These are phyloP conservation scores for Sporothrix schenckii DNA, from an alignment of 2,329 filamentous ascomycete genomes.

Conservation along the genomic window DNA sequence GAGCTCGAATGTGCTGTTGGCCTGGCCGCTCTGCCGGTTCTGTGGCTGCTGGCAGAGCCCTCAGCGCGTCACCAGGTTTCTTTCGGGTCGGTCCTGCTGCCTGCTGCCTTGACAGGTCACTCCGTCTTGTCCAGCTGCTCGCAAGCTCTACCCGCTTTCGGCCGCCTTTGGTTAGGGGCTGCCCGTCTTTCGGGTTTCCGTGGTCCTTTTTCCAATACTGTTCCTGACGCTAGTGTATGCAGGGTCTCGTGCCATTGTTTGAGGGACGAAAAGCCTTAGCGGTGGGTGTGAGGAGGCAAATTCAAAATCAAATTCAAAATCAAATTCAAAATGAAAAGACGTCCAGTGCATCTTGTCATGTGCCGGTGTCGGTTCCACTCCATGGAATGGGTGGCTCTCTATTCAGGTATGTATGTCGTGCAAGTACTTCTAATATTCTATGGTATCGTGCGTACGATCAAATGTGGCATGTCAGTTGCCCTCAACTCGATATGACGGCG, in stretches of 20 bases:
- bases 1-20: neutral
- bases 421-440: conserved; percentile 6
- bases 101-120: neutral
- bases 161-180: too few species aligned
- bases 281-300: neutral
- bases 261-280: neutral
- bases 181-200: neutral
- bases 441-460: neutral
- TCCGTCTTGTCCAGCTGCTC: neutral
- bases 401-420: neutral
- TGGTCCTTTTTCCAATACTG: neutral
- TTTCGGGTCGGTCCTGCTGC: neutral
- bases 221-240: conserved; percentile 25
- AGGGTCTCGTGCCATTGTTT: conserved; percentile 1
- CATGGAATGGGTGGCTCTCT: neutral
- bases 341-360: conserved; percentile 9
- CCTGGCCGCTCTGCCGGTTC: neutral
- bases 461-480: neutral
- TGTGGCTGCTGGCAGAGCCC: too few species aligned
- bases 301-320: neutral
- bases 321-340: neutral
- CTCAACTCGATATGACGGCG: neutral
- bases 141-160: neutral
- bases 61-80: too few species aligned
- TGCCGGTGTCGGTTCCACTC: neutral